These are phyloP conservation scores for Candida koratica DNA, from an alignment of 805 yeast species.

Conservation along the genomic window DNA sequence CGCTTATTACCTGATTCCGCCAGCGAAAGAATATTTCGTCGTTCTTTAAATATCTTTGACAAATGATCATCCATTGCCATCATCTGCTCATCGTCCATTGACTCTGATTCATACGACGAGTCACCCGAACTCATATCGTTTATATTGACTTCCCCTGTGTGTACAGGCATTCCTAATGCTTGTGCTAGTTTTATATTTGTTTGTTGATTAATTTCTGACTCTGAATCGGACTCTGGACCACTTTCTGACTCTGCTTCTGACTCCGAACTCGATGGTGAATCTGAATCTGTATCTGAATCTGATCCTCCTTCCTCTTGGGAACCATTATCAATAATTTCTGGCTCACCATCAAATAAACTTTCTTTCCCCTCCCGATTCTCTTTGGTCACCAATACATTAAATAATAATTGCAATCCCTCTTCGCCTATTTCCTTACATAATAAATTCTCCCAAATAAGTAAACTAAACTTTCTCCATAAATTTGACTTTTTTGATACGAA, in stretches of 20 bases:
- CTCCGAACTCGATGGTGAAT: constrained; percentile 23
- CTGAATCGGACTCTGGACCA: constrained; percentile 16
- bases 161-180: constrained; percentile 62
- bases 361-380: constrained; percentile 83
- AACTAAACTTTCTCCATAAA: constrained; percentile 34
- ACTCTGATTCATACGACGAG: constrained; percentile 58
- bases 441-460: constrained; percentile 39
- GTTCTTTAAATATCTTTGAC: constrained; percentile 77
- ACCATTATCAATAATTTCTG: constrained; percentile 17
- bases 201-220: constrained; percentile 29
- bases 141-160: constrained; percentile 43
- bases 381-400: constrained; percentile 43
- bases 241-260: constrained; percentile 22
- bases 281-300: constrained; percentile 28
- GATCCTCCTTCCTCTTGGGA: constrained; percentile 23
- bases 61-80: constrained; percentile 85
- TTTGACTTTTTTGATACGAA: constrained; percentile 41
- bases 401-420: constrained; percentile 34
- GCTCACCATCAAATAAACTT: constrained; percentile 64
- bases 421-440: constrained; percentile 30
- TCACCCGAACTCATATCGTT: constrained; percentile 42
- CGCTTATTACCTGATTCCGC: constrained; percentile 57
- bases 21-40: constrained; percentile 59
- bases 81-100: constrained; percentile 97
- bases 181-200: constrained; percentile 65